Base-by-base conservation (phyloP, 148 eudicot species). In the Pouteria glomerata region DNA sequence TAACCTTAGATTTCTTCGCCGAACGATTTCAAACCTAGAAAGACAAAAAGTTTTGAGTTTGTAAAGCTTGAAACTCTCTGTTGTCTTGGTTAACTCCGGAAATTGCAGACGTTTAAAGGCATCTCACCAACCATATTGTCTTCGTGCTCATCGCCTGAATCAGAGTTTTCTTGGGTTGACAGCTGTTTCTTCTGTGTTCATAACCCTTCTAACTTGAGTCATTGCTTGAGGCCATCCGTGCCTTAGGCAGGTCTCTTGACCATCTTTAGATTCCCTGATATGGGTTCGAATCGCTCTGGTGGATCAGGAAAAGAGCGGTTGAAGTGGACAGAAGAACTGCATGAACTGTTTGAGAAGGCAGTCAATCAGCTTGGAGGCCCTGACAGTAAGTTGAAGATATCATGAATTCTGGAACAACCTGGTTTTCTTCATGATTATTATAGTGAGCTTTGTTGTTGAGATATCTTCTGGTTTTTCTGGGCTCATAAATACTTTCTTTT, bases 281-380 rank as follows among this genome's bases (percentile, higher is more conserved):
- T 76, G 85, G 85, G 77, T 35, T 74, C 75, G 3, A 72, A 72
- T 64, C 76, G 73, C 23, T 63, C 42, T 3, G 83, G 77, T 68
- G 69, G 55, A 14, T 37, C 80, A 1, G 73, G 80, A 6, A 82
- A 78, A 72, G 84, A 85, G 76, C 63, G 88, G 65, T 45, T 82
- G 74, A 80, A 75, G 35, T 85, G 88, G 85, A 82, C 84, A 0
- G 72, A 77, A 59, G 82, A 80, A 14, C 67, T 82, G 66, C 85
- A 82, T 26, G 80, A 82, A 66, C 74, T 80, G 60, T 82, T 82
- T 42, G 88, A 82, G 64, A 82, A 75, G 66, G 80, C 84, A 0
- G 88, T 85, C 41, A 77, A 77, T 77, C 82, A 80, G 78, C 79
- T 80, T 34, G 82, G 88, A 42, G 84, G 88, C 47, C 85, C 82